Evolutionary conservation across 2,329 filamentous ascomycete species (phyloP), one percentile per base, ranked within the genome.

Genomic region (Fusarium paranaense): DNA sequence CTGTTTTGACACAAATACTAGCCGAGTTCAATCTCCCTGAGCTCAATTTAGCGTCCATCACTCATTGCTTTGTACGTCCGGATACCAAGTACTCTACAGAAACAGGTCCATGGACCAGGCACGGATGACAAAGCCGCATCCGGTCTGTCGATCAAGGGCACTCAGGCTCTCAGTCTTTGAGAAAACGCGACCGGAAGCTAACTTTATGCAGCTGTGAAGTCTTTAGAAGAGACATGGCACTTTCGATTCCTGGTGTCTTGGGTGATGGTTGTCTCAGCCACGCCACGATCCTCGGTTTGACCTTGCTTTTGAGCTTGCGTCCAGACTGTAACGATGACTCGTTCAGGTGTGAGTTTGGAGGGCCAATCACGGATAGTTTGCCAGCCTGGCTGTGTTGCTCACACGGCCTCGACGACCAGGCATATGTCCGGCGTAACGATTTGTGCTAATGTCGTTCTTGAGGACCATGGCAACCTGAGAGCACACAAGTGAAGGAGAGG

Each of bases 181-280:
- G 32, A 52, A 14, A 4, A 35, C 22, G 32, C 9, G 7, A 20
- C n/a, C 10, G 30, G 40, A 62, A 52, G 30, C 42, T 14, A n/a
- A 35, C 10, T 37, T 7, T 22, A 33, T n/a, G n/a, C 20, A 58
- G 37, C 16, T 25, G 10, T 38, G 33, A 22, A 27, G 33, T 13
- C 20, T 38, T 58, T n/a, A 9, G 33, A 38, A 58, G 20, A 11
- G 40, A 58, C 9, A 42, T 38, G 40, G 25, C 22, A 13, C 32
- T 35, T 58, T 33, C 18, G 16, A 37, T 58, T n/a, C 16, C 22
- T 50, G 18, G 33, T 16, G 20, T 62, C 16, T 7, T n/a, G 16
- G 25, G 33, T 27, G 40, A 61, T 50, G 30, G 16, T 54, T 57
- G 38, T 67, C 69, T 62, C 42, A 63, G 58, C 57, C 37, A 62